Percentiles rank a stretch among this genome's conserved stretches.
Conservation (phyloP, 2,329 filamentous ascomycete genomes). For the Furcasterigmium sp. region DNA sequence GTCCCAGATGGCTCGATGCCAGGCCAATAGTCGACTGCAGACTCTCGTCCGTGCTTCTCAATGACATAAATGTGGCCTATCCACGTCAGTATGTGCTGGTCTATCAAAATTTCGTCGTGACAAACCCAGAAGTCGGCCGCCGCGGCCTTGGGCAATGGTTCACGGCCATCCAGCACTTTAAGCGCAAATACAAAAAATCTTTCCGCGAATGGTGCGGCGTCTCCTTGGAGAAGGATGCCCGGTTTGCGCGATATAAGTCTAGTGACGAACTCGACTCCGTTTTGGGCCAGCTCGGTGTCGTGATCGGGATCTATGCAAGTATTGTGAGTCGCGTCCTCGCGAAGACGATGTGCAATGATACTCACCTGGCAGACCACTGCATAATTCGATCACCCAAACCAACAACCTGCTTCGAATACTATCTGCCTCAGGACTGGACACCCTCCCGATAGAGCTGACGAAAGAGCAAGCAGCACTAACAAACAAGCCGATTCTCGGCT, state of each 20-base stretch:
- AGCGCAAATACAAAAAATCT: conserved; percentile 69
- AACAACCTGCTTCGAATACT: conserved; percentile 47
- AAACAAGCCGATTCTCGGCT: conserved; percentile 61
- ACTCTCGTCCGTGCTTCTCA: conserved; percentile 35
- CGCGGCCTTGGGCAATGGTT: conserved; percentile 70
- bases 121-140: conserved; percentile 72
- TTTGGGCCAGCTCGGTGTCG: conserved; percentile 68
- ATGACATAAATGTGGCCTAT: conserved; percentile 47
- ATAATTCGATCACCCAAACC: conserved; percentile 56
- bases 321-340: no score
- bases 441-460: conserved; percentile 51
- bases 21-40: conserved; percentile 38
- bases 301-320: conserved; percentile 45
- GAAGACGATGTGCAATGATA: no score
- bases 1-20: conserved; percentile 56
- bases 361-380: conserved; percentile 57
- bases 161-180: conserved; percentile 62
- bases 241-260: conserved; percentile 58
- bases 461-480: conserved; percentile 70
- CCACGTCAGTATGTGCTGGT: conserved; percentile 1
- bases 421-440: conserved; percentile 35
- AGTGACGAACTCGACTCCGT: conserved; percentile 66
- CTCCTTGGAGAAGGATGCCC: conserved; percentile 53
- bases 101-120: neutral
- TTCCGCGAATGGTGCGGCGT: conserved; percentile 52